Evolutionary conservation across 768 basidiomycete genomes (phyloP).

Genomic region (Kondoa subrosea): DNA sequence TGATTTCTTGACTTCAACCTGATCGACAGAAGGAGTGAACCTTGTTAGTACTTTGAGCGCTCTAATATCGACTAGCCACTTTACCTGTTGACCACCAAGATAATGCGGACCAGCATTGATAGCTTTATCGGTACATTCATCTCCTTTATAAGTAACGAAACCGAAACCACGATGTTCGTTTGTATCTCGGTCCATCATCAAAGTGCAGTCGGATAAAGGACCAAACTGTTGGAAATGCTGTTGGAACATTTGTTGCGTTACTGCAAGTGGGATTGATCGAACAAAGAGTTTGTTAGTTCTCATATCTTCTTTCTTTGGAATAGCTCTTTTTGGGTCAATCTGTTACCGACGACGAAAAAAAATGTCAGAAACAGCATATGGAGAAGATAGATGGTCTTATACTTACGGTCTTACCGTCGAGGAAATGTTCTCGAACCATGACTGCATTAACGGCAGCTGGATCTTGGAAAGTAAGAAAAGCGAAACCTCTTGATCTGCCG

Average conservation of each 20-base stretch:
- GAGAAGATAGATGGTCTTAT: neutral
- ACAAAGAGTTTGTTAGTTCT: constrained; percentile 75
- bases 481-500: constrained; percentile 90
- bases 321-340: constrained; percentile 99
- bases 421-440: constrained; percentile 81
- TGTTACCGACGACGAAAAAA: too few species aligned
- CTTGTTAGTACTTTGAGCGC: too few species aligned
- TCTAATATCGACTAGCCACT: too few species aligned
- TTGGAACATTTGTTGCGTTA: constrained; percentile 84
- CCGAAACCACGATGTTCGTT: constrained; percentile 92
- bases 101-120: constrained; percentile 74
- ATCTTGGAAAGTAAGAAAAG: constrained; percentile 89
- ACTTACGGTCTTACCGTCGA: constrained; percentile 94
- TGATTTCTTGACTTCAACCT: neutral
- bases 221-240: constrained; percentile 88
- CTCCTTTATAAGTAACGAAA: constrained; percentile 80
- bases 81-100: constrained; percentile 84
- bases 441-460: constrained; percentile 85
- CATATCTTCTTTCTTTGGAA: constrained; percentile 87
- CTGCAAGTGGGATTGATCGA: constrained; percentile 75
- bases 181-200: constrained; percentile 95
- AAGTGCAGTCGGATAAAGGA: constrained; percentile 88
- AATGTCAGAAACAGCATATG: neutral
- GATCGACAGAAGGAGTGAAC: too few species aligned
- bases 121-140: constrained; percentile 73